Base-by-base conservation (phyloP, 1,139 yeast genomes). In the Magnusiomyces paraingens region DNA sequence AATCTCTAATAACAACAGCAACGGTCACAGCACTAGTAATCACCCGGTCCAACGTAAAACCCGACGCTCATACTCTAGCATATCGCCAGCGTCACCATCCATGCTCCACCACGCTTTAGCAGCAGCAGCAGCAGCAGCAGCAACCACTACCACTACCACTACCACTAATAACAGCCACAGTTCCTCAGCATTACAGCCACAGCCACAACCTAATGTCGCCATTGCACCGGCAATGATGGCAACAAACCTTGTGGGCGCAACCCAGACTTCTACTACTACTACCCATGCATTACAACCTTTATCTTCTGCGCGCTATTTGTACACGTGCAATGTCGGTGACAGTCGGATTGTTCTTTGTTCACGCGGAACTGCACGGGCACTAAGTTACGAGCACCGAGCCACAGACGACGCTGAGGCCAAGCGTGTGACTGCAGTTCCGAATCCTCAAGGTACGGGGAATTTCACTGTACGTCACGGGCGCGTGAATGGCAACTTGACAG, bases 251-350 rank as follows among this genome's bases (percentile, higher is more conserved):
- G 18, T 39, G 20, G 20, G 42, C 42, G 20, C 42, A 15, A 4
- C 42, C 21, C 11, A 41, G 10, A 20, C 47, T 11, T 20, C 47
- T 6, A 15, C 11, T 10, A n/a, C 17, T n/a, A 15, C 45, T 11
- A n/a, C 15, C 21, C 21, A 10, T n/a, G 11, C 45, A 35, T 14
- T 11, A 39, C 53, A 10, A 18, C 56, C 15, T 12, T 17, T 35
- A 5, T 35, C 22, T 4, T 32, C 49, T 8, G 17, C 32, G 21
- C 45, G 26, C 15, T 43, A 52, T 20, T 71, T 89, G 20, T 86
- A 85, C 61, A 85, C 95, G 0, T 93, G 95, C 3, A 88, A 89
- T 64, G 96, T 87, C 12, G 96, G 96, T 2, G 96, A 89, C 67
- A 81, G 88, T 62, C 75, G 95, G 58, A 78, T 87, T 26, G 84